Conservation (phyloP, 306 rosid genomes). For the Sesbania bispinosa region DNA sequence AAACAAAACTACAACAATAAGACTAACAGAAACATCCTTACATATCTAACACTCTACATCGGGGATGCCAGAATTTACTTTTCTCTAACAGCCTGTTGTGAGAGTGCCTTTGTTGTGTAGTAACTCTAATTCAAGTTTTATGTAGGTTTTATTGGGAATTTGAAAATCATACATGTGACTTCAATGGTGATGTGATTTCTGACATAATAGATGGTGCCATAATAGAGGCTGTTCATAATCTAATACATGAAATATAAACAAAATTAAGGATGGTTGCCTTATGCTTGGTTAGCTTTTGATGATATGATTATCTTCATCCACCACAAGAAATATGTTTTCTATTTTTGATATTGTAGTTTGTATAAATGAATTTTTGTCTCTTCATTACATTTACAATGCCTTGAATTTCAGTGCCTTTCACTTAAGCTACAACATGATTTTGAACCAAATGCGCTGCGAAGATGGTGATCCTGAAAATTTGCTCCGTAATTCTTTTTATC, state of each 20-base stretch:
- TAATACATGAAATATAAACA: background rate
- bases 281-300: constrained; percentile 13
- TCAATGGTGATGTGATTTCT: background rate
- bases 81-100: constrained; percentile 5
- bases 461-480: constrained; percentile 90
- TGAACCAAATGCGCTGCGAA: constrained; percentile 94
- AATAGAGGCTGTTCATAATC: background rate
- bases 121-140: too few species aligned
- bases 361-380: constrained; percentile 14
- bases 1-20: too few species aligned
- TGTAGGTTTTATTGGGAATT: constrained; percentile 10
- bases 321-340: background rate
- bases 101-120: background rate
- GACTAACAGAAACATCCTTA: too few species aligned
- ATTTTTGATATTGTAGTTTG: constrained; percentile 1
- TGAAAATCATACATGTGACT: background rate
- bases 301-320: background rate
- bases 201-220: too few species aligned
- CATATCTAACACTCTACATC: background rate
- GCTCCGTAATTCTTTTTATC: constrained; percentile 89
- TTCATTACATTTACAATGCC: background rate
- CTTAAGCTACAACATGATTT: constrained; percentile 95
- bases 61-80: background rate
- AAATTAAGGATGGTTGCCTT: background rate
- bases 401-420: constrained; percentile 81